Evolutionary conservation across 306 rosid species (phyloP), one percentile per base, ranked within the genome.

Genomic region (Prinsepia uniflora): DNA sequence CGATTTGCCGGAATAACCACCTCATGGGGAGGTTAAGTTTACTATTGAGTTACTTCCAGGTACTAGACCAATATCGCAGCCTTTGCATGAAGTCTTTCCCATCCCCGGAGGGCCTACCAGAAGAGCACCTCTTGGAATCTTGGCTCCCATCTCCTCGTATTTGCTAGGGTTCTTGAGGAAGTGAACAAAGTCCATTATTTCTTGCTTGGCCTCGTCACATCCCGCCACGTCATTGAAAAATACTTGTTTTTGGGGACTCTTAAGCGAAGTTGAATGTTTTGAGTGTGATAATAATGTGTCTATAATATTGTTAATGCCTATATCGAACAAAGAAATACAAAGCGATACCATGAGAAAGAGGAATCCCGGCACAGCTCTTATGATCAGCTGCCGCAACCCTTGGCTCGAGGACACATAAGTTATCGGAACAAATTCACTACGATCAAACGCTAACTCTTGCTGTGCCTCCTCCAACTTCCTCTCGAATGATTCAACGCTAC

Each of bases 91-190:
- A 49, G 97, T 94, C 85, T 90, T 94, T 75, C 98, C 98, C 4
- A 97, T 94, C 36, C 98, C 97, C 0, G 98, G 98, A 71, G 96
- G 97, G 42, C 98, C 98, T 2, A 90, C 97, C 75, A 94, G 79
- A 74, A 94, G 96, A 57, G 96, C 98, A 67, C 98, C 98, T 77
- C 89, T 94, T 2, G 98, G 98, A 75, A 90, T 90, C 82, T 88
- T 94, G 4, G 98, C 97, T 67, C 98, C 98, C 67, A 94, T 81
- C 15, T 94, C 97, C 84, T 94, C 98, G 6, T 94, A 90, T 68
- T 94, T 90, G 78, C 82, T 89, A 11, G 96, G 98, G 74, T 84
- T 86, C 88, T 94, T 89, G 48, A 94, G 90, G 75, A 94, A 89
- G 78, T 89, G 98, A 67, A 94, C 98, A 72, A 94, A 90, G 82